Evolutionary conservation across 768 basidiomycete genomes (phyloP), one percentile per base, ranked within the genome.

Genomic region (Xerocomellus chrysenteron): DNA sequence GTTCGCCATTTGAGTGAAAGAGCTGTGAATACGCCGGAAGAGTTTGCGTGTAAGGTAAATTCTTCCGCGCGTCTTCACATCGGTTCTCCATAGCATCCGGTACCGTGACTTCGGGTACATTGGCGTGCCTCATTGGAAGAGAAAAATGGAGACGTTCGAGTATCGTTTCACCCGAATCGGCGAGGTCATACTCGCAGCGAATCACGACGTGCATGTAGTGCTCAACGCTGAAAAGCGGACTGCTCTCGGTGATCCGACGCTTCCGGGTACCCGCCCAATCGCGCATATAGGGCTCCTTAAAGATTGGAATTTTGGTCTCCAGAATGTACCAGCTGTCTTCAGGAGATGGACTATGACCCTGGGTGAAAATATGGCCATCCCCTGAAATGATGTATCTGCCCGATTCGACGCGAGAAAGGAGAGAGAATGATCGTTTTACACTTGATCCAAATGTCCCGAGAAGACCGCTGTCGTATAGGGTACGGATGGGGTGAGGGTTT

Each of bases 21-120:
- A 93, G 76, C 60, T 91, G 88, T 6, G 88, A 90, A 65, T 93
- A 93, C 4, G 85, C 80, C 2, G 91, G 92, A 19, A 90, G 81
- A 42, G 62, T 63, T 14, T 71, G 68, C 5, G 66, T 57, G 49
- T 63, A 63, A 28, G 61, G 69, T 11, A 62, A 49, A 35, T 13
- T 52, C 50, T 55, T 65, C 41, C 28, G 62, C 26, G 44, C 24
- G 26, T 60, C 58, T 39, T 49, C 58, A 10, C 44, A n/a, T 41
- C 37, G 36, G 57, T 33, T 19, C 39, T 53, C 55, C 40, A 36
- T 30, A 35, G 45, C 19, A 46, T 46, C 13, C 36, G 52, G 32
- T 5, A 50, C 35, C 12, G 33, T 41, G 4, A 49, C 33, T 19
- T 60, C 33, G n/a, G 77, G 75, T 8, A 79, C 76, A 49, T 78